These are phyloP conservation scores for Leptomonas pyrrhocoris DNA, from an alignment of 208 protist species.

Conservation along the genomic window DNA sequence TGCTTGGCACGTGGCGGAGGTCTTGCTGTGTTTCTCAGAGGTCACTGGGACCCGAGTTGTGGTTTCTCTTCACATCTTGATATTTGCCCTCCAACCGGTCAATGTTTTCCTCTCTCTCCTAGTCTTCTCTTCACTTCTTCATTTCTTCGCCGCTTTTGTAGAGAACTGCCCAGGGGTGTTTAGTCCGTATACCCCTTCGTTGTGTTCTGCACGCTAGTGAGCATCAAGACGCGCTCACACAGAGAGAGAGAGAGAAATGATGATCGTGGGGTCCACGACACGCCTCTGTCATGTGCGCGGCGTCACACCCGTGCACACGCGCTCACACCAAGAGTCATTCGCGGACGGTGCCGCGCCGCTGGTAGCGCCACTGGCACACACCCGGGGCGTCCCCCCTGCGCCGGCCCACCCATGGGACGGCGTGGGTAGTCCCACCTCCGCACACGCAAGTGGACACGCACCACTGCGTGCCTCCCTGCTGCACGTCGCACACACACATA, in stretches of 20 bases:
- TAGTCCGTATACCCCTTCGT: not conserved
- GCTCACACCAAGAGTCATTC: not conserved
- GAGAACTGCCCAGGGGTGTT: too few species aligned
- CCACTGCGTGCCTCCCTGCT: not conserved
- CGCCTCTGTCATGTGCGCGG: conserved; percentile 18
- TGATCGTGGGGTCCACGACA: conserved; percentile 26
- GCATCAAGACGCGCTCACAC: not conserved
- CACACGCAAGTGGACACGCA: conserved; percentile 20
- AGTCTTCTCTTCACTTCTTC: too few species aligned
- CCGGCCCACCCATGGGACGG: conserved; percentile 10
- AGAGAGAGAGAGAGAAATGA: conserved; percentile 20
- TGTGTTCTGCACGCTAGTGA: not conserved
- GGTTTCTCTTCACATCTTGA: too few species aligned
- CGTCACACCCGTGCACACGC: conserved; percentile 25
- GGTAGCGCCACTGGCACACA: conserved; percentile 29
- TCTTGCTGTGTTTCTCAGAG: too few species aligned
- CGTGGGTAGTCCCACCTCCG: conserved; percentile 22
- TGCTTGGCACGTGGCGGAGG: too few species aligned
- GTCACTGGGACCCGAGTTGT: too few species aligned
- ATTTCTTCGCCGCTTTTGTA: too few species aligned
- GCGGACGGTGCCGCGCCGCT: conserved; percentile 32
- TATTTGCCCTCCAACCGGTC: too few species aligned
- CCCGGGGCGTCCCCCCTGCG: conserved; percentile 15
- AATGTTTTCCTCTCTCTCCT: too few species aligned
- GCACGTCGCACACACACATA: conserved; percentile 4